phyloP scores from a whole-genome alignment of 2,329 filamentous ascomycete genomes.

The Pezicula rhizophila region DNA sequence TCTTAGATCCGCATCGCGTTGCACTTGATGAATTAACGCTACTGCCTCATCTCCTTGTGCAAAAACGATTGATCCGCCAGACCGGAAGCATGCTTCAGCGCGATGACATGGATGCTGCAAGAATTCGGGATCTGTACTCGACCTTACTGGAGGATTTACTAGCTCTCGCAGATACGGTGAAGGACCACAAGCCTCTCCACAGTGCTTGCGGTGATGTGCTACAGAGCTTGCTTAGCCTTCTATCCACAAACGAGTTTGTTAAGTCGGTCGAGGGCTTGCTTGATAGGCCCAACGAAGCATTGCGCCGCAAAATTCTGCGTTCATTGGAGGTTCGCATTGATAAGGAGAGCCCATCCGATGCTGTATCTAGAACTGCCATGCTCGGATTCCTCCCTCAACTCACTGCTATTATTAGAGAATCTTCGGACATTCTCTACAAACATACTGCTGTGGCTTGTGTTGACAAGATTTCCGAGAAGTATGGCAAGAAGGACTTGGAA shows the following conservation, averaged over 20 bases:
- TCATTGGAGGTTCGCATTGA: conserved; percentile 77
- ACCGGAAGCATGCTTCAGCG: conserved; percentile 50
- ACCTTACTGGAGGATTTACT: conserved; percentile 61
- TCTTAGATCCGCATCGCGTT: conserved; percentile 41
- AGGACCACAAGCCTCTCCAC: conserved; percentile 48
- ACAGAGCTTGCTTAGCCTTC: conserved; percentile 72
- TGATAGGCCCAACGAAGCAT: conserved; percentile 64
- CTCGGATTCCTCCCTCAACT: conserved; percentile 75
- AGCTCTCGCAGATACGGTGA: conserved; percentile 58
- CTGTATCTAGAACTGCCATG: conserved; percentile 61
- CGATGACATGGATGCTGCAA: conserved; percentile 61
- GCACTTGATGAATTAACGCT: conserved; percentile 50
- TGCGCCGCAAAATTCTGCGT: conserved; percentile 73
- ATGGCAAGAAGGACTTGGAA: conserved; percentile 83
- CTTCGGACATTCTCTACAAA: conserved; percentile 68
- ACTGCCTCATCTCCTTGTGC: conserved; percentile 52
- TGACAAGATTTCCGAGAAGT: conserved; percentile 89
- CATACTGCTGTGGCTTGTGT: conserved; percentile 84
- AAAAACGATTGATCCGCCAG: conserved; percentile 49
- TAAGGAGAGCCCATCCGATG: conserved; percentile 63
- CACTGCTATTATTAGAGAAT: conserved; percentile 68
- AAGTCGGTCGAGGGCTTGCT: conserved; percentile 80
- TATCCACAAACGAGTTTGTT: conserved; percentile 84
- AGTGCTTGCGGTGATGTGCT: conserved; percentile 63
- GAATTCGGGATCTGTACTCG: conserved; percentile 63